Percentiles rank a stretch among this genome's conserved stretches.
Conservation (phyloP, 2,329 filamentous ascomycete species). For the Trichoderma arundinaceum region DNA sequence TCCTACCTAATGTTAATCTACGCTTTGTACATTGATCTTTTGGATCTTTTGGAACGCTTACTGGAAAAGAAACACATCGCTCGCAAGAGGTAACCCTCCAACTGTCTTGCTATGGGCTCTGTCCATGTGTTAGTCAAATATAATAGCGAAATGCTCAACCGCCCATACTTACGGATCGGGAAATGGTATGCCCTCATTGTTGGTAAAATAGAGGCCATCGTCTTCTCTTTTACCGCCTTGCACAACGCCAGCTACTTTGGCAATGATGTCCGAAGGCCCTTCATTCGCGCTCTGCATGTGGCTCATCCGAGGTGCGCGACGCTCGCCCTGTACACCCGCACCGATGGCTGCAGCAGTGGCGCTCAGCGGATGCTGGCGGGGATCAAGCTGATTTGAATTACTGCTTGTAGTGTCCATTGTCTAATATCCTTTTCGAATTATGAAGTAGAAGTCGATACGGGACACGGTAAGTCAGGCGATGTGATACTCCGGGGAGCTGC, state of each 20-base stretch:
- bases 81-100: conserved; percentile 3
- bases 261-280: conserved; percentile 27
- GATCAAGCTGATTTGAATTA: conserved; percentile 1
- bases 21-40: neutral
- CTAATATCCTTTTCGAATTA: neutral
- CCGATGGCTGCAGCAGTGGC: conserved; percentile 15
- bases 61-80: conserved; percentile 14
- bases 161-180: conserved; percentile 20
- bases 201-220: conserved; percentile 23
- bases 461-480: neutral
- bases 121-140: neutral
- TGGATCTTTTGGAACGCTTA: neutral
- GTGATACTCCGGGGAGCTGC: neutral
- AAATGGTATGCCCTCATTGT: conserved; percentile 28
- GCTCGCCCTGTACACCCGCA: conserved; percentile 9
- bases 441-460: neutral
- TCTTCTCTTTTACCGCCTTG: conserved; percentile 15
- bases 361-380: conserved; percentile 14
- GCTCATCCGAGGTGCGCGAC: conserved; percentile 14
- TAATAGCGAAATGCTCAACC: neutral
- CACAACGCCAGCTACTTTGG: conserved; percentile 20
- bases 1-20: neutral
- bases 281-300: conserved; percentile 29
- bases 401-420: neutral
- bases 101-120: neutral